Evolutionary conservation across 805 yeast genomes (phyloP).

Genomic region (Lachancea kluyveri): DNA sequence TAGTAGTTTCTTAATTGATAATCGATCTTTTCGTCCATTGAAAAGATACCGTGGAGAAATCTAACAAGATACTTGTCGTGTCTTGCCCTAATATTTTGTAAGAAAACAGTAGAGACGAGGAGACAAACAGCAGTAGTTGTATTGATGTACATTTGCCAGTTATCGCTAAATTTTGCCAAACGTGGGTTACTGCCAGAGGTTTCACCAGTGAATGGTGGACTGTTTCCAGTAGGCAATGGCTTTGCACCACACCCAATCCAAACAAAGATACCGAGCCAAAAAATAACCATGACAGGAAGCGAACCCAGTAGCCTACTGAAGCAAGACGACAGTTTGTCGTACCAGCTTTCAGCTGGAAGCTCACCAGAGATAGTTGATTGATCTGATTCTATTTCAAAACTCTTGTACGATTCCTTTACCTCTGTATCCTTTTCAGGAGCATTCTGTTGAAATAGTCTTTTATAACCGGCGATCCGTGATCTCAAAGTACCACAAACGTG

Average conservation of each 20-base stretch:
- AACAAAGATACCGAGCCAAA: slow-evolving; percentile 34
- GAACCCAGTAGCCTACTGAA: slow-evolving; percentile 29
- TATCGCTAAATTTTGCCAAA: slow-evolving; percentile 26
- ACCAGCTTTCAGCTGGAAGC: slow-evolving; percentile 28
- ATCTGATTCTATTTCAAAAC: too few relatives aligned
- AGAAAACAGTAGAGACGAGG: slow-evolving; percentile 31
- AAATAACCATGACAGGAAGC: slow-evolving; percentile 27
- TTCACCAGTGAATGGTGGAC: slow-evolving; percentile 23
- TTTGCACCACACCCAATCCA: slow-evolving; percentile 36
- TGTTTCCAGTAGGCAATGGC: slow-evolving; percentile 22
- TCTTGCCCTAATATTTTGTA: slow-evolving; percentile 36
- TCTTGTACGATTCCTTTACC: too few relatives aligned
- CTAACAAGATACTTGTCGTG: slow-evolving; percentile 29
- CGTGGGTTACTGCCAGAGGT: slow-evolving; percentile 20
- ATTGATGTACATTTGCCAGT: slow-evolving; percentile 38
- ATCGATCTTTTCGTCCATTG: slow-evolving; percentile 30
- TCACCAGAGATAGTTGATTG: too few relatives aligned
- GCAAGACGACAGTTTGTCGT: slow-evolving; percentile 29
- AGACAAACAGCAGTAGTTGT: slow-evolving; percentile 37
- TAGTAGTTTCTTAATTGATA: slow-evolving; percentile 14
- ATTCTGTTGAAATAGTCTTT: slow-evolving; percentile 8
- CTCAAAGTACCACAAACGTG: slow-evolving; percentile 24
- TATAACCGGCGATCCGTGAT: slow-evolving; percentile 26
- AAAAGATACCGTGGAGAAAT: slow-evolving; percentile 16
- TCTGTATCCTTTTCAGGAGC: background rate